These are phyloP conservation scores for Raddia distichophylla DNA, from an alignment of 176 grass and related monocot genomes.

Conservation along the genomic window DNA sequence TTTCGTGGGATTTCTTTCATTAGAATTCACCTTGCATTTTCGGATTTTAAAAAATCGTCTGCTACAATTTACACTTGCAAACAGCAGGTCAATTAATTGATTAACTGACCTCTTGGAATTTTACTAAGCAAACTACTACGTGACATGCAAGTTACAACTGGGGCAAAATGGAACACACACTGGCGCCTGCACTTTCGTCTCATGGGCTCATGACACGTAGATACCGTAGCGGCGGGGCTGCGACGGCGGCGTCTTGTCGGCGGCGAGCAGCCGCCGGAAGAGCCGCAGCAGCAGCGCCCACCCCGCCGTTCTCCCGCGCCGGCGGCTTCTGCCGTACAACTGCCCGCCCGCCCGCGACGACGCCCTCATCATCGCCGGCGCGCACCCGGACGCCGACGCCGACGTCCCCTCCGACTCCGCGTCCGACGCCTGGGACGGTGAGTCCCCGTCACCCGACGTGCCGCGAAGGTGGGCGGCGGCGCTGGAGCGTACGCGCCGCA, in stretches of 20 bases:
- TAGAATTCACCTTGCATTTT: too few species aligned
- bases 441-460: background rate
- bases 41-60: too few species aligned
- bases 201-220: conserved; percentile 31
- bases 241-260: conserved; percentile 3
- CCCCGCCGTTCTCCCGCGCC: background rate
- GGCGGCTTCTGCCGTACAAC: background rate
- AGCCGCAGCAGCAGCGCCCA: conserved; percentile 51
- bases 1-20: too few species aligned
- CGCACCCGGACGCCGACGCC: conserved; percentile 17
- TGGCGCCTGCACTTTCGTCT: too few species aligned
- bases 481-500: background rate
- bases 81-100: too few species aligned
- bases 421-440: background rate
- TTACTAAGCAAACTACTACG: too few species aligned
- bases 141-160: too few species aligned
- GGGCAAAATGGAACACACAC: too few species aligned
- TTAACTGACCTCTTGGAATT: too few species aligned
- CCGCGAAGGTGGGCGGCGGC: background rate
- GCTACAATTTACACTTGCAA: too few species aligned
- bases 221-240: background rate
- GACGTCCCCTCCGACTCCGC: conserved; percentile 24
- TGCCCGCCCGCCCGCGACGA: conserved; percentile 46
- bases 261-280: conserved; percentile 47
- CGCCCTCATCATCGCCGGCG: conserved; percentile 43